Evolutionary conservation across 2,329 filamentous ascomycete genomes (phyloP), one percentile per base, ranked within the genome.

Genomic region (Rhinocladiella mackenziei): DNA sequence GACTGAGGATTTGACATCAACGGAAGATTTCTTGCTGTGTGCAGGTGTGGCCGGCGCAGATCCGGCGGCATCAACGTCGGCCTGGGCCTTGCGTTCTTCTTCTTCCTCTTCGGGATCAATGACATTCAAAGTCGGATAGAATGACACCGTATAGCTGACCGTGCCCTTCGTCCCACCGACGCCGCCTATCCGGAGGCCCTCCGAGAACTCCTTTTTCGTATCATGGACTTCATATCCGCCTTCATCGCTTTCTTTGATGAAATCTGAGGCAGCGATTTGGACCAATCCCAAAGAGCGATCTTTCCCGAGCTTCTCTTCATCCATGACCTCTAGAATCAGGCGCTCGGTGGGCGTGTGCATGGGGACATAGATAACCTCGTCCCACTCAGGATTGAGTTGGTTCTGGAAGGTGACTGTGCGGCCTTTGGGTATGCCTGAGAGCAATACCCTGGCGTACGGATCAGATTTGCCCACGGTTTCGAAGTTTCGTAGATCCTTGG

Each of bases 401-500:
- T 95, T 98, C 62, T 88, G 83, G 73, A 92, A 95, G 0, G 91
- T 97, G 38, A 98, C 92, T 2, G 92, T 97, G 45, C 89, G 81
- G 7, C 80, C 89, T 65, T 91, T 94, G 62, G 92, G 84, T 44
- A 97, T 81, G 33, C 92, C 91, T 35, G 89, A 95, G 5, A 96
- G 76, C 40, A 96, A 67, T 1, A 97, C 84, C 30, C 91, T 83
- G 15, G 83, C 86, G 59, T 98, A 98, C 0, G 92, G 88, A 65
- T 98, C 94, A 1, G 92, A 97, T 67, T 97, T 97, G 67, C 92
- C 92, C 65, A 98, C 80, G 2, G 88, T 87, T 67, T 98, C 92
- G 40, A 96, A 77, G 64, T 98, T 98, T 48, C 89, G 86, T 31
- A 98, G 76, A 57, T 89, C 80, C 37, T 75, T 78, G 20, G 88